Conservation (phyloP, 371 early-diverging fungal species). For the Choanephora cucurbitarum region DNA sequence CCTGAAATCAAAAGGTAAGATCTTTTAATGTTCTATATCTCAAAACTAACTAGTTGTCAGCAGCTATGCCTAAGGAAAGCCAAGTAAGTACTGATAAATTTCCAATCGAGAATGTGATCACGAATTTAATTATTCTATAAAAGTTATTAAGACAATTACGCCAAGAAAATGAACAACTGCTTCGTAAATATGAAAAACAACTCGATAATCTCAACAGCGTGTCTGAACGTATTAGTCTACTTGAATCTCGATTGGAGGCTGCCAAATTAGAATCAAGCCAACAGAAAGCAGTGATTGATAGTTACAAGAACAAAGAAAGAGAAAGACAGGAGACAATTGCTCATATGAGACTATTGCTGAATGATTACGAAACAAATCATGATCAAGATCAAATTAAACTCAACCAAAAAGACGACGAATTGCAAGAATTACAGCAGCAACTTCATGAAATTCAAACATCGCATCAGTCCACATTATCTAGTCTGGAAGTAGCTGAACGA, state of each 20-base stretch:
- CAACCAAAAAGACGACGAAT: conserved; percentile 16
- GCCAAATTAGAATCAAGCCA: conserved; percentile 18
- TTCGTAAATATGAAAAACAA: conserved; percentile 6
- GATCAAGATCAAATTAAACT: conserved; percentile 6
- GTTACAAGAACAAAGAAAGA: conserved; percentile 21
- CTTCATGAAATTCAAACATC: not conserved
- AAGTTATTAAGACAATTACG: not conserved
- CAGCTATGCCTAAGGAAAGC: too few species aligned
- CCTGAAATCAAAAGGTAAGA: too few species aligned
- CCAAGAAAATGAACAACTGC: conserved; percentile 5
- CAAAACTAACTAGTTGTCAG: too few species aligned
- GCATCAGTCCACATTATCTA: not conserved
- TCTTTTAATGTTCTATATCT: too few species aligned
- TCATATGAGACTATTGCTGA: conserved; percentile 9
- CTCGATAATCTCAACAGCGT: conserved; percentile 6
- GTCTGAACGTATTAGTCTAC: conserved; percentile 11
- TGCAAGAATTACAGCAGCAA: conserved; percentile 1
- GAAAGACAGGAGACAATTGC: conserved; percentile 23
- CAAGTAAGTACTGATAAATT: too few species aligned
- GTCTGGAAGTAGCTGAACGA: not conserved
- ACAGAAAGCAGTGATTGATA: conserved; percentile 11
- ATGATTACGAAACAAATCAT: conserved; percentile 3
- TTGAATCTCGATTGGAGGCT: conserved; percentile 19
- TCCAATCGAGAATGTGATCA: too few species aligned
- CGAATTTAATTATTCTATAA: too few species aligned